Evolutionary conservation across 192 early-diverging fungal genomes (phyloP).

Genomic region (Backusella sp.): DNA sequence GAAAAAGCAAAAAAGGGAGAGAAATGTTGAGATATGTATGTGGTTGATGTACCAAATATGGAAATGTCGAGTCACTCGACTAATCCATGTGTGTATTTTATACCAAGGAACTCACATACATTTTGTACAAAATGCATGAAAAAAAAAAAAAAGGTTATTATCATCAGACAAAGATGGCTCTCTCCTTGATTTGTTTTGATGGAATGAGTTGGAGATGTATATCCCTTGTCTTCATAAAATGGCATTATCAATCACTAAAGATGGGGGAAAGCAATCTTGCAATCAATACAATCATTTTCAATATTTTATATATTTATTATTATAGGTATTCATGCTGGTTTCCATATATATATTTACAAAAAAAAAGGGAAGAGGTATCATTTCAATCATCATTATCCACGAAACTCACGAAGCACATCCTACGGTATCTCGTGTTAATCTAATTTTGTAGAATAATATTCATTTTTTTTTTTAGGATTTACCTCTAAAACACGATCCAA

Average conservation of each 20-base stretch:
- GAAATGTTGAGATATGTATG: not conserved
- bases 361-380: slow-evolving; percentile 14
- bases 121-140: not conserved
- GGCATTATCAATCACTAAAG: too few relatives aligned
- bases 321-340: too few relatives aligned
- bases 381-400: not conserved
- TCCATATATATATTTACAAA: too few relatives aligned
- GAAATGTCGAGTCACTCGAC: not conserved
- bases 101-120: not conserved
- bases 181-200: not conserved
- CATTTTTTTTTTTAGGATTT: not conserved
- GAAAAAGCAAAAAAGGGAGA: not conserved
- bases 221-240: too few relatives aligned
- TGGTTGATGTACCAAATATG: not conserved
- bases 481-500: not conserved
- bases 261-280: too few relatives aligned
- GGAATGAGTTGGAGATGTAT: too few relatives aligned
- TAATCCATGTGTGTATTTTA: not conserved
- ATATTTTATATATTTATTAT: too few relatives aligned
- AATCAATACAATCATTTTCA: too few relatives aligned
- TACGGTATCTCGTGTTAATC: not conserved
- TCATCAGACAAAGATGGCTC: not conserved
- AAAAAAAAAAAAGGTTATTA: not conserved
- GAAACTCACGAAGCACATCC: not conserved
- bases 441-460: not conserved